Conservation (phyloP, 169 alveolate genomes). For the Eimeria tenella region DNA sequence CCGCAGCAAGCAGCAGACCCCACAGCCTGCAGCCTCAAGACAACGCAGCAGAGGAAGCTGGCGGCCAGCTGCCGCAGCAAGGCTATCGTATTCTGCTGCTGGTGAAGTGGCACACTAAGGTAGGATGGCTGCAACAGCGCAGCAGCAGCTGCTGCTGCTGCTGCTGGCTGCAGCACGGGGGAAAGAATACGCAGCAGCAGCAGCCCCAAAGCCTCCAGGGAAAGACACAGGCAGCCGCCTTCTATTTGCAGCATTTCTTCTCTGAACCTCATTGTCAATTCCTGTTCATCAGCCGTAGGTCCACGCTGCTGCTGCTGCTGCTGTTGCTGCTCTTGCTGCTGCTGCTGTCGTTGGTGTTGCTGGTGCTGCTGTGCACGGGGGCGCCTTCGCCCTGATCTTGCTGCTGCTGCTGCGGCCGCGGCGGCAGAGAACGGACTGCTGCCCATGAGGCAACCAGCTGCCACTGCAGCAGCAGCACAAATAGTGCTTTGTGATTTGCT, state of each 20-base stretch:
- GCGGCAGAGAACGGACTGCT: constrained; percentile 44
- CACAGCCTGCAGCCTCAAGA: constrained; percentile 53
- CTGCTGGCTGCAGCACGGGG: constrained; percentile 7
- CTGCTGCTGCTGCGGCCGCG: constrained; percentile 56
- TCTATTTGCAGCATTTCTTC: constrained; percentile 25
- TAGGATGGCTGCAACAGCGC: background rate
- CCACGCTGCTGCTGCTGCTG: constrained; percentile 39
- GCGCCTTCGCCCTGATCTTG: background rate
- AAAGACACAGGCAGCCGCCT: background rate
- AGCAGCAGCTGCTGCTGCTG: constrained; percentile 34
- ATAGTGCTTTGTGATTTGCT: background rate
- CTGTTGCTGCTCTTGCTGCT: constrained; percentile 22
- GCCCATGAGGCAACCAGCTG: constrained; percentile 49
- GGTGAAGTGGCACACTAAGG: background rate
- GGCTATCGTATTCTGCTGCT: background rate
- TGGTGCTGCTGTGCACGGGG: constrained; percentile 11
- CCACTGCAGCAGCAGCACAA: constrained; percentile 59
- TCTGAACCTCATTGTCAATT: constrained; percentile 27
- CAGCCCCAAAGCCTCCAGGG: constrained; percentile 45
- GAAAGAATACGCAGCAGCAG: constrained; percentile 46
- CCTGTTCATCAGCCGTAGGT: background rate
- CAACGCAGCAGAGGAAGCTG: constrained; percentile 62
- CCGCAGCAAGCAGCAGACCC: constrained; percentile 21
- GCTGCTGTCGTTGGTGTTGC: constrained; percentile 24
- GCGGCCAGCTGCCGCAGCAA: constrained; percentile 56